Evolutionary conservation across 768 basidiomycete species (phyloP).

Genomic region (Tricholoma bakamatsutake): DNA sequence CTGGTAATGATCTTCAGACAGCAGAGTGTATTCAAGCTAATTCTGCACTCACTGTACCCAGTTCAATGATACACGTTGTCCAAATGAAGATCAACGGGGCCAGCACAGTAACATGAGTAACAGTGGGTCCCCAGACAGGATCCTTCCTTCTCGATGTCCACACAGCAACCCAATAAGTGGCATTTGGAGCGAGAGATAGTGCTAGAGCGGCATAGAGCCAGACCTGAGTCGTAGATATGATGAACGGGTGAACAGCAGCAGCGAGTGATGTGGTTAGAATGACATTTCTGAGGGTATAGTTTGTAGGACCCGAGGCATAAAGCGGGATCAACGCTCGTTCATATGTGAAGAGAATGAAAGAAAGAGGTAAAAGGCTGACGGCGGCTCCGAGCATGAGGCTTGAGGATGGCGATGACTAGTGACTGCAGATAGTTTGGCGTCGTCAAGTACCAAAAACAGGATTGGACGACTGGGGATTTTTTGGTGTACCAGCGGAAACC

Average conservation of each 20-base stretch:
- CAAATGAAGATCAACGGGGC: constrained; percentile 51
- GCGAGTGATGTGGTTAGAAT: constrained; percentile 29
- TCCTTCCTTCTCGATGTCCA: constrained; percentile 49
- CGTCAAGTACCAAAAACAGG: too few species aligned
- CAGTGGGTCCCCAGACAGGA: constrained; percentile 50
- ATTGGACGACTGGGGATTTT: constrained; percentile 44
- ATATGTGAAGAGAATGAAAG: constrained; percentile 58
- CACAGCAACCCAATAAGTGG: constrained; percentile 62
- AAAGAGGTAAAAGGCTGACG: constrained; percentile 26
- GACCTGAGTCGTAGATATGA: constrained; percentile 24
- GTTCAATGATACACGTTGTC: constrained; percentile 37
- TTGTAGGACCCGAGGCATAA: constrained; percentile 57
- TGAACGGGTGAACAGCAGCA: constrained; percentile 35
- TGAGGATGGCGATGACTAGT: too few species aligned
- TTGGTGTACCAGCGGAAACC: constrained; percentile 50
- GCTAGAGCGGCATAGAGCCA: constrained; percentile 34
- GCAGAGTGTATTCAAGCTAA: neutral
- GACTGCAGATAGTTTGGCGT: too few species aligned
- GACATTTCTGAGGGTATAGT: constrained; percentile 38
- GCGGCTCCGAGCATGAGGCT: constrained; percentile 9
- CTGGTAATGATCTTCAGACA: neutral
- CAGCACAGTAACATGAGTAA: constrained; percentile 52
- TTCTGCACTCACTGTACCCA: constrained; percentile 16
- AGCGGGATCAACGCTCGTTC: constrained; percentile 61
- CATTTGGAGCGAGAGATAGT: constrained; percentile 46